Percentiles rank a stretch among this genome's conserved stretches.
Evolutionary conservation across 2,329 filamentous ascomycete species (phyloP).

Genomic region (Xylaria multiplex): DNA sequence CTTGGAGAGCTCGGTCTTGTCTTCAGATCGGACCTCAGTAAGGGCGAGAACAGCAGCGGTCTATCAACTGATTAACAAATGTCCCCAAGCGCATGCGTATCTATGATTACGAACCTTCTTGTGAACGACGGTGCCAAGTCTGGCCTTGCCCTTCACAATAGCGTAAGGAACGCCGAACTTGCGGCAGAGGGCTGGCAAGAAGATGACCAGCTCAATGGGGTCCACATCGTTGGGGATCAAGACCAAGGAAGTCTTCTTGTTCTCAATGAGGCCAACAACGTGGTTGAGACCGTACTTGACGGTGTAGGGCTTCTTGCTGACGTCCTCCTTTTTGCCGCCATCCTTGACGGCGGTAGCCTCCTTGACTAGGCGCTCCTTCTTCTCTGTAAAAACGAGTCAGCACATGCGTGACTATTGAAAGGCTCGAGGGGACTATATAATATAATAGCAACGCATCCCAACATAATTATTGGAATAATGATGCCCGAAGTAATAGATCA

Average conservation of each 20-base stretch:
- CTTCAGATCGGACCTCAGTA: constrained; percentile 96
- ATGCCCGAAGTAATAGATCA: constrained; percentile 5
- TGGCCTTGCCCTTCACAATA: constrained; percentile 99
- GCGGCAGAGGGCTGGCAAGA: constrained; percentile 98
- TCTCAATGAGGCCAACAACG: constrained; percentile 96
- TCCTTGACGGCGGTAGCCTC: constrained; percentile 98
- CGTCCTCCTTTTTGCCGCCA: constrained; percentile 99
- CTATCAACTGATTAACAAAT: constrained; percentile 60
- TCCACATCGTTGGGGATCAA: constrained; percentile 99
- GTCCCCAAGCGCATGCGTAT: neutral
- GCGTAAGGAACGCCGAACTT: constrained; percentile 99
- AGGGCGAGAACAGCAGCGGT: constrained; percentile 95
- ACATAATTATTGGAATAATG: neutral
- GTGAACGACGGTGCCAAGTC: constrained; percentile 98
- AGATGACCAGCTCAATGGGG: constrained; percentile 99
- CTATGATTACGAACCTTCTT: constrained; percentile 78
- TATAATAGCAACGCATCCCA: neutral
- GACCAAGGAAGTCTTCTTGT: constrained; percentile 99
- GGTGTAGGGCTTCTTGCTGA: constrained; percentile 99
- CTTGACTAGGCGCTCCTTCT: constrained; percentile 99
- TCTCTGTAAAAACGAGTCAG: constrained; percentile 66
- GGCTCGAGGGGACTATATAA: neutral
- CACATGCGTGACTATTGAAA: neutral
- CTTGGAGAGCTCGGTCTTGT: constrained; percentile 98
- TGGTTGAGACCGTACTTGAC: constrained; percentile 99